Base-by-base conservation (phyloP, 306 rosid species). In the Quercus ilex region DNA sequence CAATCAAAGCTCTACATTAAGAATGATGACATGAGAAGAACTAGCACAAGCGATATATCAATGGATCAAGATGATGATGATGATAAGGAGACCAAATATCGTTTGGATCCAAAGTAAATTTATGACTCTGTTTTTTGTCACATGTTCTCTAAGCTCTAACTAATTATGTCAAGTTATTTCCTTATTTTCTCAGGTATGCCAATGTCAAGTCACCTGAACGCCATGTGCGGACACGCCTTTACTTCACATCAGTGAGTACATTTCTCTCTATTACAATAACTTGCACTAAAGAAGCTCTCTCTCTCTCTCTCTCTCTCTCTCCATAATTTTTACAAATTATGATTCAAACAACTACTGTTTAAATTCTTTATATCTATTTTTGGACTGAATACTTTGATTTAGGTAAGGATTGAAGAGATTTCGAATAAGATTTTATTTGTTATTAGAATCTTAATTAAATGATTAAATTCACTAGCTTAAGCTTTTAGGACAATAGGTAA, bases 201-300 rank as follows among this genome's bases (percentile, higher is more conserved):
- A 95, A 95, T 90, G 99, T 95, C 77, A 93, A 83, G 91, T 85
- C 98, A 51, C 99, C 99, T 26, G 98, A 93, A 25, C 98, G 98
- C 80, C 99, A 95, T 73, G 96, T 95, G 83, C 90, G 99, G 35
- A 95, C 99, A 19, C 97, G 99, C 81, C 93, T 95, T 33, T 95
- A 95, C 89, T 95, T 95, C 79, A 95, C 99, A 75, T 95, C 99
- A 17, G 99, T 93, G 63, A 91, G 99, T 91, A 80, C 25, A 79
- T 15, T 76, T 64, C 59, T 69, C 71, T 55, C 15, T 35, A 43
- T 79, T n/a, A 76, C 38, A 19, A 4, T 12, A 28, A 33, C 69
- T 38, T 33, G 33, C 69, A 14, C 18, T 59, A 64, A 3, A 30
- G 30, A 74, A 33, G 38, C 11, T 43, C 70, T 41, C 1, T 20